phyloP scores from a whole-genome alignment of 2,329 filamentous ascomycete genomes.

The Mollisia scopiformis region DNA sequence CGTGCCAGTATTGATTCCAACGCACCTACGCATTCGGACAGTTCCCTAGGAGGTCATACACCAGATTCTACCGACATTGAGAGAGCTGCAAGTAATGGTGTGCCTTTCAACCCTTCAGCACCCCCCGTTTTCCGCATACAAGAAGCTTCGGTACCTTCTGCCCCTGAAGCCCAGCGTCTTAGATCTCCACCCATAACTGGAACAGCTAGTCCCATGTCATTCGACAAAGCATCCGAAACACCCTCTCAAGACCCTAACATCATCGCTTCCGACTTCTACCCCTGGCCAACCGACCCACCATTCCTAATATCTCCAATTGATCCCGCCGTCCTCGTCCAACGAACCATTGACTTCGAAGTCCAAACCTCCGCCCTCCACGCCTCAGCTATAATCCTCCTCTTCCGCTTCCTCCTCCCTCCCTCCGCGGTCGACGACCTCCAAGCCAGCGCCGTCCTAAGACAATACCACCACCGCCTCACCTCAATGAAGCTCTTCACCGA shows the following conservation, averaged over 20 bases:
- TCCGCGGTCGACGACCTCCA: constrained; percentile 58
- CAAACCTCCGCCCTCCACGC: constrained; percentile 60
- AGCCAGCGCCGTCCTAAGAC: constrained; percentile 57
- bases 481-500: constrained; percentile 62
- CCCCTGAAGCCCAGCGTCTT: not conserved
- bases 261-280: constrained; percentile 61
- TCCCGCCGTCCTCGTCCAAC: constrained; percentile 55
- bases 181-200: constrained; percentile 13
- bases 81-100: constrained; percentile 3
- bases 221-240: constrained; percentile 23
- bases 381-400: constrained; percentile 61
- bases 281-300: constrained; percentile 58
- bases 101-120: constrained; percentile 16
- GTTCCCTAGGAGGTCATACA: constrained; percentile 18
- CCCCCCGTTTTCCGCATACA: constrained; percentile 30
- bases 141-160: constrained; percentile 27
- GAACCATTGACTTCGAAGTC: constrained; percentile 59
- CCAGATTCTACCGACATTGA: constrained; percentile 13
- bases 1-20: constrained; percentile 30
- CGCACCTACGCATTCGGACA: constrained; percentile 16
- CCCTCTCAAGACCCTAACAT: constrained; percentile 37
- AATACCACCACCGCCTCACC: constrained; percentile 63
- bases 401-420: constrained; percentile 59
- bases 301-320: constrained; percentile 60
- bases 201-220: constrained; percentile 12